A percentile compares a stretch with the other conserved stretches of the same genome.
Evolutionary conservation across 306 rosid species (phyloP).

Genomic region (Prosopis cineraria): DNA sequence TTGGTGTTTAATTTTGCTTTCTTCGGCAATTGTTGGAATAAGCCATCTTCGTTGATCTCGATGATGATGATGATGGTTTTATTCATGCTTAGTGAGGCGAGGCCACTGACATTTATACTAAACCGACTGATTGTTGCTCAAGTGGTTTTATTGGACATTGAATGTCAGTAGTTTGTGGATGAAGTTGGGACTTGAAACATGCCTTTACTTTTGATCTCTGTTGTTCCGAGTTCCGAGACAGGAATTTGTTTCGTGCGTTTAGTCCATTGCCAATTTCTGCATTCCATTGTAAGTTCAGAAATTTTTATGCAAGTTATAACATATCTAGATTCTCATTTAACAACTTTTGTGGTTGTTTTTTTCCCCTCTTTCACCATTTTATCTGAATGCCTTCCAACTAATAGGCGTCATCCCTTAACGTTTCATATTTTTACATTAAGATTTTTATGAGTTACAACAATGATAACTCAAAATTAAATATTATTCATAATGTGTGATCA

Average conservation of each 20-base stretch:
- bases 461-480: not conserved
- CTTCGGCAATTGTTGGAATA: not conserved
- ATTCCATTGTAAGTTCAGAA: not conserved
- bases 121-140: not conserved
- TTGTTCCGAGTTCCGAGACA: not conserved
- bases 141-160: not conserved
- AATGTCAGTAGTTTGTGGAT: not conserved
- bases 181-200: not conserved
- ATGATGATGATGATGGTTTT: not conserved
- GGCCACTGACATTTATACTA: not conserved
- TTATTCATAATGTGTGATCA: not conserved
- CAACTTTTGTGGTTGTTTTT: not conserved
- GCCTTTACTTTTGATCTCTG: not conserved
- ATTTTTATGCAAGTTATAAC: not conserved
- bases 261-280: slow-evolving; percentile 7
- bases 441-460: not conserved
- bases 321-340: not conserved
- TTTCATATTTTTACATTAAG: not conserved
- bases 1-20: not conserved
- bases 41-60: not conserved
- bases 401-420: not conserved
- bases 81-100: not conserved
- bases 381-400: not conserved
- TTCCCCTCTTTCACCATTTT: not conserved
- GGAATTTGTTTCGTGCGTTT: not conserved